Conservation (phyloP, 768 basidiomycete genomes). For the Megacollybia marginata region DNA sequence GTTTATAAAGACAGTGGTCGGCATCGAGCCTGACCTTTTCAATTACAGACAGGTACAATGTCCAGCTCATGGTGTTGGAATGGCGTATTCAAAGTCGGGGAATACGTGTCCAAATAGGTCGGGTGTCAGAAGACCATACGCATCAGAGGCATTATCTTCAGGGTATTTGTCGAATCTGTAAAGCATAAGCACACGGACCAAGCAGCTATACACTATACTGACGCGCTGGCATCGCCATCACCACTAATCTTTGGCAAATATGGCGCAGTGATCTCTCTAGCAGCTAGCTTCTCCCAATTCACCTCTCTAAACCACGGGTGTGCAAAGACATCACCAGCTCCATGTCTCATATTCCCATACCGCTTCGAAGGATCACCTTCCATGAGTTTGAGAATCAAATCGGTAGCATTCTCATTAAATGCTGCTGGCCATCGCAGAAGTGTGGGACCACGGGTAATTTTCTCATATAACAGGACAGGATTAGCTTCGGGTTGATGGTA, state of each 20-base stretch:
- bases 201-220: constrained; percentile 24
- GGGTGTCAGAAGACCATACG: constrained; percentile 49
- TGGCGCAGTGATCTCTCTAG: constrained; percentile 88
- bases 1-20: not conserved
- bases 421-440: constrained; percentile 74
- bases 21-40: no score
- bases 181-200: constrained; percentile 4
- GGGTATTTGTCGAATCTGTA: constrained; percentile 72
- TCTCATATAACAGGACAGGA: constrained; percentile 85
- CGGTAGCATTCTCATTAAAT: constrained; percentile 69
- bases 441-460: constrained; percentile 71
- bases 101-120: constrained; percentile 67
- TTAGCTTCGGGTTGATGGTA: constrained; percentile 86
- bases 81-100: constrained; percentile 73
- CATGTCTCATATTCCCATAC: constrained; percentile 84
- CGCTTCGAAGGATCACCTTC: constrained; percentile 83
- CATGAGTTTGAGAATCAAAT: constrained; percentile 87
- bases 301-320: constrained; percentile 95
- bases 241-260: constrained; percentile 88
- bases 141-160: constrained; percentile 56
- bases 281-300: constrained; percentile 76
- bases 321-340: constrained; percentile 85
- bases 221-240: constrained; percentile 96
- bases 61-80: not conserved
- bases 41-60: not conserved